Conservation (phyloP, 345 rosid species). For the Eucalyptus marginata region DNA sequence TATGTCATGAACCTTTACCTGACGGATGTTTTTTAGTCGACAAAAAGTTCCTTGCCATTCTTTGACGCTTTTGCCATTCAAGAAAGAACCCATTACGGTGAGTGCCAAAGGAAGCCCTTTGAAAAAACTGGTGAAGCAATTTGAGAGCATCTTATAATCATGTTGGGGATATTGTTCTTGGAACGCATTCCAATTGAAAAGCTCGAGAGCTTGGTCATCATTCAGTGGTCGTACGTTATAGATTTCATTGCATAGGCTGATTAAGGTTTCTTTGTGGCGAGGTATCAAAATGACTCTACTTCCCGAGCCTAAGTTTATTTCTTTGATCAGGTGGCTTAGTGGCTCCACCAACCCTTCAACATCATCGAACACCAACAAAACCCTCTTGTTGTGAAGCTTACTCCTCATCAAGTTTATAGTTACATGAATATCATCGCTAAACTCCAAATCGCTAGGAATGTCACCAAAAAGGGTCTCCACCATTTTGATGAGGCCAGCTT, state of each 20-base stretch:
- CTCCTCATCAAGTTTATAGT: not conserved
- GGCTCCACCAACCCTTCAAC: not conserved
- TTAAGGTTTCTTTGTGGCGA: not conserved
- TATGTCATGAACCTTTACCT: not conserved
- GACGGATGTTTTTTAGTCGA: not conserved
- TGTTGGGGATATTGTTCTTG: not conserved
- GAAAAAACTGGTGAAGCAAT: not conserved
- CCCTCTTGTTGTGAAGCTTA: not conserved
- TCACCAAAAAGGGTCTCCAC: not conserved
- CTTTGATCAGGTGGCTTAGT: not conserved
- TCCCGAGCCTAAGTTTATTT: not conserved
- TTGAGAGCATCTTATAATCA: not conserved
- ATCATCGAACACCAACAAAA: not conserved
- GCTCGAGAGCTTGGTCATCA: not conserved
- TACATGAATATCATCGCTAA: not conserved
- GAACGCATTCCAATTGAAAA: not conserved
- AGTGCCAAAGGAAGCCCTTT: not conserved
- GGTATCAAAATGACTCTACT: not conserved
- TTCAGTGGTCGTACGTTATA: not conserved
- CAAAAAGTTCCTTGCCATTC: not conserved
- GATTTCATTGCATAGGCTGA: accelerated
- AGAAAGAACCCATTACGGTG: not conserved
- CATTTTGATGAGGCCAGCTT: not conserved
- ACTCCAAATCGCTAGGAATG: not conserved
- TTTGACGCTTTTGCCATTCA: not conserved